Conservation (phyloP, 768 basidiomycete species). For the Boletus subcaerulescens region DNA sequence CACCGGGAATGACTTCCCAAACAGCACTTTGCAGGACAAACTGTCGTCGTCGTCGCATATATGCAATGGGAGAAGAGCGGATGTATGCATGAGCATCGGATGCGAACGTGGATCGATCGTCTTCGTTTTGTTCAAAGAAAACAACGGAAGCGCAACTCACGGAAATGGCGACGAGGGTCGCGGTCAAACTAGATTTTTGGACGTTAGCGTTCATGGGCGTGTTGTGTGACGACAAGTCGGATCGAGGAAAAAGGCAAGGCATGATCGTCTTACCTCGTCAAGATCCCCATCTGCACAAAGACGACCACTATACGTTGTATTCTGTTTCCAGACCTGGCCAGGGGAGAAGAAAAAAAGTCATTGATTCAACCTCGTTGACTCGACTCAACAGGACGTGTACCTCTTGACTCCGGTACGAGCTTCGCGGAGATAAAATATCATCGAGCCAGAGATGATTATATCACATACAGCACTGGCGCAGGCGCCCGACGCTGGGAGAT, state of each 20-base stretch:
- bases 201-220: neutral
- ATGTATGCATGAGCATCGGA: too few species aligned
- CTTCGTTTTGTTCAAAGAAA: neutral
- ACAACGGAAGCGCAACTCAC: neutral
- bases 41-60: too few species aligned
- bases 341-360: too few species aligned
- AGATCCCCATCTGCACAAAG: neutral
- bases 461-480: neutral
- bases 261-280: neutral
- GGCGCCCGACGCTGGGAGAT: too few species aligned
- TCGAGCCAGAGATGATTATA: neutral
- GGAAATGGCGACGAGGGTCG: neutral
- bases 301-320: neutral
- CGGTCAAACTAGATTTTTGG: neutral
- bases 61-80: too few species aligned
- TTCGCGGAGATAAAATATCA: slow-evolving; percentile 5
- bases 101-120: too few species aligned
- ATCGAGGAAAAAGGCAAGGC: too few species aligned
- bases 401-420: slow-evolving; percentile 2
- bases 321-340: too few species aligned
- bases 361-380: neutral
- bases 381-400: neutral
- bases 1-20: too few species aligned
- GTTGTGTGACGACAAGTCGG: too few species aligned
- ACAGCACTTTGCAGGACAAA: too few species aligned